Evolutionary conservation across 768 basidiomycete species (phyloP), one percentile per base, ranked within the genome.

Genomic region (Xerocomus brunneocitrinus): DNA sequence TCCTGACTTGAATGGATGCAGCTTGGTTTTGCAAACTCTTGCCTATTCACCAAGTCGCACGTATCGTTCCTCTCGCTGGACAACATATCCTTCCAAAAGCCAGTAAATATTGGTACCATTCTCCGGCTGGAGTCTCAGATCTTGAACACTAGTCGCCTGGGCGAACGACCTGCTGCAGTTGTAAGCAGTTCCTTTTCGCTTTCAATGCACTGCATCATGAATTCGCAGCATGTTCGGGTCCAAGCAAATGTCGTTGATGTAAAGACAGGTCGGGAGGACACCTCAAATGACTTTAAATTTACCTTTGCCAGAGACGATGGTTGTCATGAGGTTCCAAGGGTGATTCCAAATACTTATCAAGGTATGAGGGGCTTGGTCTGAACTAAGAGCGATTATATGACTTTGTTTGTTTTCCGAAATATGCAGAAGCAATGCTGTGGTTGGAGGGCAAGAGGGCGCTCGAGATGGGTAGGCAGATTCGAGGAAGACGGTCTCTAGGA

Each of bases 101-200:
- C 91, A 0, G 90, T 94, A 0, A 87, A 89, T 2, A 91, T 92
- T 42, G 91, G 90, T 6, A 89, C 85, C 0, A 87, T 91, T 46
- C 78, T 93, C 13, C 80, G 85, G 3, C 75, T 93, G 35, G 81
- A 80, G 1, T 87, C 87, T 1, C 78, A 82, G 58, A 79, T 92
- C 35, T 74, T 87, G 9, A 81, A 89, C 60, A 79, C 82, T 1
- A 68, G 72, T 0, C 67, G 73, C 22, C 32, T 27, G 3, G 35
- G 35, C 35, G 50, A 57, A 31, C 34, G 48, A 8, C 74, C 81
- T n/a, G 73, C 76, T 25, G 69, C 82, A 6, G 81, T 87, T 24
- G 87, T 90, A 64, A 62, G 85, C 75, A 3, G 2, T 27, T 48
- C 4, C 30, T 30, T 14, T 14, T 32, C 9, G 25, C 24, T 4